Base-by-base conservation (phyloP, 805 yeast species). In the Naumovozyma castellii region DNA sequence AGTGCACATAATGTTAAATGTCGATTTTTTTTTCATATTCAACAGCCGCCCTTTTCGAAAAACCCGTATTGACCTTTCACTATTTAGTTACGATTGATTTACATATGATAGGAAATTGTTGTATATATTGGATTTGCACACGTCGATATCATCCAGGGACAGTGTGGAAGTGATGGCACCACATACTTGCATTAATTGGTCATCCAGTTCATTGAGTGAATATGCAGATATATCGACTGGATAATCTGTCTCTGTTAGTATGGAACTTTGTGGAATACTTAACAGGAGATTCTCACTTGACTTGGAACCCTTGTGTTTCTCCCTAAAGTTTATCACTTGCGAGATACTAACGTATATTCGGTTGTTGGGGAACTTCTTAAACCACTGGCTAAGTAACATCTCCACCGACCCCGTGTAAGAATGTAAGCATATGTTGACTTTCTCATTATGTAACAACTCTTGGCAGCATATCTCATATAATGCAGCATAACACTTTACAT, bases 331-430 rank as follows among this genome's bases (percentile, higher is more conserved):
- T 31, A 53, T 50, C 38, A 35, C 48, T 14, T 54, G 66, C 38
- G 56, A 63, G 31, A 44, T 45, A 47, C 42, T 61, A 46, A 47
- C 54, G 63, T 34, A 54, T 34, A 44, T 61, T 62, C 56, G 48
- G 1, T 43, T 39, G 13, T 34, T 28, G 1, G 46, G 40, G 28
- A 52, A 53, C 5, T 33, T 29, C 20, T 45, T 46, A 16, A 52
- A 45, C 36, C 72, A 52, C 69, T 80, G 73, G 33, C 65, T 39
- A 39, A 64, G 54, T 13, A 80, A 73, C 43, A 78, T 85, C 33
- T 86, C 95, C 0, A 68, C 45, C 2, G 94, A 80, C 0, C 97
- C 97, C 5, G 86, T 76, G 57, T 78, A 92, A 0, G 96, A 85
- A 55, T 90, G 97, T 18, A 92, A 66, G 30, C 84, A 75, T 1